A percentile compares a stretch with the other conserved stretches of the same genome.
These are phyloP conservation scores for Septoria linicola DNA, from an alignment of 2,329 filamentous ascomycete genomes.

Conservation along the genomic window DNA sequence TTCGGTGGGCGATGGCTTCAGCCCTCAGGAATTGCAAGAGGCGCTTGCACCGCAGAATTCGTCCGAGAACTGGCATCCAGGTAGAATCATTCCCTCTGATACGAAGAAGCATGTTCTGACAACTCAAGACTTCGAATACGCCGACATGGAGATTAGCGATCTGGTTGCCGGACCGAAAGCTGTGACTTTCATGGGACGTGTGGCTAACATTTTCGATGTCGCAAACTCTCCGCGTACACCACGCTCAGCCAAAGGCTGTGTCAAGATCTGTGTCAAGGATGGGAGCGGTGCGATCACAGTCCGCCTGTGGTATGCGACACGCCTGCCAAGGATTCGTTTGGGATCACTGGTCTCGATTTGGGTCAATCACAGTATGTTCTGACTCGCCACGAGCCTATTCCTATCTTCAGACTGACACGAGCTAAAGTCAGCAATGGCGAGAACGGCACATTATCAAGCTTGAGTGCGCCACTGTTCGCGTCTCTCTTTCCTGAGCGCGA, in stretches of 20 bases:
- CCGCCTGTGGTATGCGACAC: constrained; percentile 50
- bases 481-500: constrained; percentile 60
- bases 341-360: constrained; percentile 58
- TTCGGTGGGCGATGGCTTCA: constrained; percentile 54
- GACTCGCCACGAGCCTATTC: not conserved
- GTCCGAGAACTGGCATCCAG: constrained; percentile 48
- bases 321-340: constrained; percentile 47
- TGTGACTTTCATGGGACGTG: constrained; percentile 54
- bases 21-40: constrained; percentile 44
- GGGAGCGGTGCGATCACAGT: constrained; percentile 56
- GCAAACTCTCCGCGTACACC: constrained; percentile 45
- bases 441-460: constrained; percentile 42
- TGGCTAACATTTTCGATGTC: constrained; percentile 56
- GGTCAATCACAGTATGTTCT: constrained; percentile 49
- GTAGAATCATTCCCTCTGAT: not conserved
- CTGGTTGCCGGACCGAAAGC: constrained; percentile 52
- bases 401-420: constrained; percentile 5
- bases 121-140: constrained; percentile 41
- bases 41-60: constrained; percentile 29
- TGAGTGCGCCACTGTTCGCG: constrained; percentile 51
- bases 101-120: not conserved
- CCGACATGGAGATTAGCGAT: constrained; percentile 48
- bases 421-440: constrained; percentile 48
- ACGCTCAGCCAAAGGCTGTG: constrained; percentile 50
- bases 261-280: constrained; percentile 58